These are phyloP conservation scores for Penicillium dipodomyicola DNA, from an alignment of 495 filamentous ascomycete species.

Conservation along the genomic window DNA sequence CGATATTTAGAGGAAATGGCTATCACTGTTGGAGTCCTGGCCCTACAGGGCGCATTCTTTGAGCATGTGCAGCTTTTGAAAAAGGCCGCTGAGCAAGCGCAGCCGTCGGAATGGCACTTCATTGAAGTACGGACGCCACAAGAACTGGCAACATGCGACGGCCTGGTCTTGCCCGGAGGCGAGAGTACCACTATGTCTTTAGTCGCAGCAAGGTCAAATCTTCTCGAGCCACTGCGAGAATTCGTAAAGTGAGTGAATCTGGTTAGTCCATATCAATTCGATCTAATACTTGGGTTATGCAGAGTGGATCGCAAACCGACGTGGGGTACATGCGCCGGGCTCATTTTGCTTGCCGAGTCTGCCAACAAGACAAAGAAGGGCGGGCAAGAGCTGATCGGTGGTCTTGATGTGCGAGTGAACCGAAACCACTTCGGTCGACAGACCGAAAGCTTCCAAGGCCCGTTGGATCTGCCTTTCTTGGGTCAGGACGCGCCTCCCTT, in stretches of 20 bases:
- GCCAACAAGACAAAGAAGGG: constrained; percentile 87
- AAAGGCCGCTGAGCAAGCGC: constrained; percentile 52
- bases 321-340: constrained; percentile 95
- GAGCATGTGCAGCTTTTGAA: constrained; percentile 81
- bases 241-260: constrained; percentile 80
- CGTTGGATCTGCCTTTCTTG: constrained; percentile 74
- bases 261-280: neutral
- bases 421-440: constrained; percentile 97
- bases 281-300: constrained; percentile 25
- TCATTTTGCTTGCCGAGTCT: constrained; percentile 86
- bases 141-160: constrained; percentile 72
- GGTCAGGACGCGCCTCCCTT: constrained; percentile 55
- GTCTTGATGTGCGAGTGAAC: constrained; percentile 85
- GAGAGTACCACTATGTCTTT: constrained; percentile 94
- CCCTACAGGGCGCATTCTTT: constrained; percentile 88
- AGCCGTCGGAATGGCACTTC: constrained; percentile 54
- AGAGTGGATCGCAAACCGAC: constrained; percentile 67
- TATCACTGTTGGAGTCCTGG: constrained; percentile 78
- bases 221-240: constrained; percentile 80
- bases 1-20: constrained; percentile 27
- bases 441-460: constrained; percentile 84
- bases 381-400: constrained; percentile 91
- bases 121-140: constrained; percentile 74
- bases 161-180: constrained; percentile 86
- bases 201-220: constrained; percentile 72